Conservation (phyloP, 2,329 filamentous ascomycete genomes). For the Achaetomium macrosporum region DNA sequence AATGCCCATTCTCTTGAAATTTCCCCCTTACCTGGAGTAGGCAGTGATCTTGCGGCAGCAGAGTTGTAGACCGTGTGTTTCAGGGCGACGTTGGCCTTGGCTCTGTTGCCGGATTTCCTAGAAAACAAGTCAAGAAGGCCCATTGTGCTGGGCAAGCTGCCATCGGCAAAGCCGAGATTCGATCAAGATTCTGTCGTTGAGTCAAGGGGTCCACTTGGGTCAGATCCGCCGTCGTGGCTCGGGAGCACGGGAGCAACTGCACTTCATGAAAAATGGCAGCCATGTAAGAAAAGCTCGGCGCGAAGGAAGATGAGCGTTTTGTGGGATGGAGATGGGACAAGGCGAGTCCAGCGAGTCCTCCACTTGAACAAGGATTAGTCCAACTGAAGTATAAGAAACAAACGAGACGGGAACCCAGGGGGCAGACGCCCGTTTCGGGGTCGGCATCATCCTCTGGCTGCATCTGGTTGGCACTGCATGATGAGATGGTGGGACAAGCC, state of each 20-base stretch:
- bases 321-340: background rate
- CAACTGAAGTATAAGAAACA: background rate
- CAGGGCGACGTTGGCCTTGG: conserved; percentile 9
- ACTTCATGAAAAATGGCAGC: background rate
- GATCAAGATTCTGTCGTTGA: background rate
- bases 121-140: conserved; percentile 30
- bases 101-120: conserved; percentile 23
- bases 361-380: background rate
- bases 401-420: background rate
- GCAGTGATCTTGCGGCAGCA: conserved; percentile 16
- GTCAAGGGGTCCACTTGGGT: background rate
- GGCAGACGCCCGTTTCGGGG: background rate
- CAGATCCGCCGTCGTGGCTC: background rate
- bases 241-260: background rate
- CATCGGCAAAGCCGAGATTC: background rate
- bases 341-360: background rate
- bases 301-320: background rate
- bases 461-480: background rate
- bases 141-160: conserved; percentile 23
- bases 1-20: background rate
- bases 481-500: conserved; percentile 7
- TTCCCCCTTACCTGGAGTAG: conserved; percentile 23
- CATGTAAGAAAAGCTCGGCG: background rate
- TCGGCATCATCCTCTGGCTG: conserved; percentile 7
- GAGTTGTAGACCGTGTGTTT: conserved; percentile 24